phyloP scores from a whole-genome alignment of 306 rosid species.

The Fragaria ananassa region DNA sequence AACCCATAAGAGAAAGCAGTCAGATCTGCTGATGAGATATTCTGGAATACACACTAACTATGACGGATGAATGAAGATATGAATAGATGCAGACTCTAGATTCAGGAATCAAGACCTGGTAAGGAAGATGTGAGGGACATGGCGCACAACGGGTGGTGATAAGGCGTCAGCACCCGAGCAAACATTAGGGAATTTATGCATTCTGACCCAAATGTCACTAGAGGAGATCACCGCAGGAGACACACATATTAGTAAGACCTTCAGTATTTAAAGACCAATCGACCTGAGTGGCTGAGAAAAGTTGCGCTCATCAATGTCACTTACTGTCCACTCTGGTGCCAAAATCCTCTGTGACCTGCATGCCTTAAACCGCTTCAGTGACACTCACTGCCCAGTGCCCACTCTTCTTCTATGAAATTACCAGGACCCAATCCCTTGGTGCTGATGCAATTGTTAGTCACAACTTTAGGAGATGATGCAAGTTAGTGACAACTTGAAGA shows the following conservation, averaged over 20 bases:
- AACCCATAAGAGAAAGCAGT: slow-evolving; percentile 4
- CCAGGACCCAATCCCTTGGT: slow-evolving; percentile 46
- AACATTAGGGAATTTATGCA: slow-evolving; percentile 27
- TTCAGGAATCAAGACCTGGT: slow-evolving; percentile 32
- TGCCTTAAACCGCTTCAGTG: slow-evolving; percentile 24
- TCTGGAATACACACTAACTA: slow-evolving; percentile 6
- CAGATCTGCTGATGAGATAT: not conserved
- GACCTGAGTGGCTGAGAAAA: not conserved
- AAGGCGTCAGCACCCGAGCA: slow-evolving; percentile 20
- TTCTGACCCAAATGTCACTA: slow-evolving; percentile 28
- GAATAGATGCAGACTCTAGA: slow-evolving; percentile 21
- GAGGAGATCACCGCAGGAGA: slow-evolving; percentile 17
- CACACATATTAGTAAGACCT: slow-evolving; percentile 13
- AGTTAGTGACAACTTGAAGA: slow-evolving; percentile 84
- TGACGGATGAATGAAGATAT: slow-evolving; percentile 10
- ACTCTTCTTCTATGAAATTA: slow-evolving; percentile 43
- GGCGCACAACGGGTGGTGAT: slow-evolving; percentile 30
- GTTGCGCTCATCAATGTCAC: slow-evolving; percentile 12
- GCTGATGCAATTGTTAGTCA: slow-evolving; percentile 80
- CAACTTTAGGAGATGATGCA: slow-evolving; percentile 74
- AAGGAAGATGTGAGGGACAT: slow-evolving; percentile 31
- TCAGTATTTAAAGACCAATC: not conserved
- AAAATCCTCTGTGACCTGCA: slow-evolving; percentile 22
- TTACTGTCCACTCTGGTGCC: slow-evolving; percentile 29
- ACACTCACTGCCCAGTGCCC: slow-evolving; percentile 39